Evolutionary conservation across 129 eudicot genomes (phyloP), one percentile per base, ranked within the genome.

Genomic region (Scalesia atractyloides): DNA sequence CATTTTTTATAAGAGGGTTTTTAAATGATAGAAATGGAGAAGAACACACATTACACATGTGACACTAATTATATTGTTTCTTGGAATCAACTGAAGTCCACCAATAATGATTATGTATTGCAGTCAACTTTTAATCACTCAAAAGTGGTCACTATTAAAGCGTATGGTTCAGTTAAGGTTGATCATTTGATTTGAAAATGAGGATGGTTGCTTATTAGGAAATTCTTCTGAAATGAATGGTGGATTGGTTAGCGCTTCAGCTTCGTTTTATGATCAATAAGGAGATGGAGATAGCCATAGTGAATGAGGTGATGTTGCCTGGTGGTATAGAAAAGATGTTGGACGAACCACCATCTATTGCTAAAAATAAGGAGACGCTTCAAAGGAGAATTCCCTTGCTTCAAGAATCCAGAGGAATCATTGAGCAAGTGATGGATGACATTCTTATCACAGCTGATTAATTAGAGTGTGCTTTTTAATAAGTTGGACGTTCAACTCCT

Each of bases 21-120:
- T 1, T 7, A 81, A 81, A 81, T 81, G 63, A 68, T 75, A 1
- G 81, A 75, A 18, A 81, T 81, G 84, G 84, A 80, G 63, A 75
- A 75, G 41, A 46, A 62, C 5, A 75, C 73, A 0, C 73, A 74
- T 9, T 81, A 81, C 59, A 81, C 84, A 15, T 81, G 84, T 48
- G 70, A 80, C 26, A 73, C 73, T 5, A 44, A 80, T 3, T 80
- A 50, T 13, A 52, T 50, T 33, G 15, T 60, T 19, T 39, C 19
- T 10, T 75, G 70, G 70, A 65, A 22, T 16, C 3, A 24, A 2
- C 19, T 65, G 12, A 65, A 39, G 53, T 20, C 54, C 11, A 20
- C 20, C 12, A 43, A 65, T 24, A 7, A 37, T 37, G 53, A 18
- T 37, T 0, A 18, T 30, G 17, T 64, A 16, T 64, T 51, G 10